Evolutionary conservation across 1,284 basidiomycete species (phyloP), one percentile per base, ranked within the genome.

Genomic region (Leccinum fallax): DNA sequence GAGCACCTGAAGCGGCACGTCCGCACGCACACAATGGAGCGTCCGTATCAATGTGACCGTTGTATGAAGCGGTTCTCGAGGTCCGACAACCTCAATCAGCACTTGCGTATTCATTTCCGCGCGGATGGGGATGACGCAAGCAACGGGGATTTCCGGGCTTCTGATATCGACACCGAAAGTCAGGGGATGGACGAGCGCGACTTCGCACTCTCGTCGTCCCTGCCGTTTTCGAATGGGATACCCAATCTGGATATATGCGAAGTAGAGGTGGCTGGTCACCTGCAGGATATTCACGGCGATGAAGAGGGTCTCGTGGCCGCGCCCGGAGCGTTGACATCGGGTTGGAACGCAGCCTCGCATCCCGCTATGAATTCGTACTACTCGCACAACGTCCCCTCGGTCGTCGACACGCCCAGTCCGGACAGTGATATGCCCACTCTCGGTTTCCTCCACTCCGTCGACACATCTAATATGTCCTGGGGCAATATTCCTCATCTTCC

Each of bases 1-100:
- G 94, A 96, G 73, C 93, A 96, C 72, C 81, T 96, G 66, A 92
- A 92, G 77, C 80, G 93, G 48, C 94, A 97, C 75, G 78, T 94
- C 38, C 83, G 93, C 59, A 94, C 93, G n/a, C 94, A 96, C 73
- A 95, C 93, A 46, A 84, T 92, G 81, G 94, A 95, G 75, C 80
- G 89, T 53, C 94, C 94, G 0, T 95, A 86, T 76, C 79, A 81
- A 59, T 95, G 94, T 73, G 77, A 81, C 59, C 79, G 81, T 43
- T 96, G 92, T 74, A 79, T 81, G 69, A 93, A 93, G 79, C 82
- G 85, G 57, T 95, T 95, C 77, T 92, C 90, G 67, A 81, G 94
- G 67, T 88, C 88, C 71, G 93, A 95, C 74, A 95, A 95, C 72
- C 82, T 96, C 53, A 86, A 84, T 30, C 92, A 95, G 74, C 94